Evolutionary conservation across 2,329 filamentous ascomycete species (phyloP).

Genomic region (Byssothecium circinans): DNA sequence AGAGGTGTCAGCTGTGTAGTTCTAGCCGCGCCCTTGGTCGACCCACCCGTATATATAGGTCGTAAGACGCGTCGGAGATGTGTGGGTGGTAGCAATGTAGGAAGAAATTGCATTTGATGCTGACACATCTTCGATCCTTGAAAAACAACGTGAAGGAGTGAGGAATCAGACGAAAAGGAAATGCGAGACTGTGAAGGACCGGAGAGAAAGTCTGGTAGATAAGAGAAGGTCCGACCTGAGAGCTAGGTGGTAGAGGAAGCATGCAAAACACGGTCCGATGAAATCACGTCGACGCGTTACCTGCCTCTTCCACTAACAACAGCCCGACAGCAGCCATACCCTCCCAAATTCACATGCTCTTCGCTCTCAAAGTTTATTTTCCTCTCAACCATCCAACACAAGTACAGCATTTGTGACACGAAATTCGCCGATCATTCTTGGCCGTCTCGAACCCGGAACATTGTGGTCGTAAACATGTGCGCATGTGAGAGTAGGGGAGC

Average conservation of each 20-base stretch:
- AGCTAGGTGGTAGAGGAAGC: neutral
- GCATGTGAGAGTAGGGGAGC: neutral
- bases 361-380: too few species aligned
- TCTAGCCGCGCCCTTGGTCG: neutral
- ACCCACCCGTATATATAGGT: conserved; percentile 12
- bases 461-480: neutral
- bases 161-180: neutral
- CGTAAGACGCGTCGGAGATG: neutral
- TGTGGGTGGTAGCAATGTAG: neutral
- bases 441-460: neutral
- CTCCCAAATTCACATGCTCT: too few species aligned
- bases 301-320: neutral
- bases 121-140: neutral
- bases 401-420: neutral
- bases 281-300: neutral
- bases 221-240: neutral
- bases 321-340: neutral
- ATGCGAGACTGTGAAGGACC: neutral
- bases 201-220: neutral
- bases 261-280: neutral
- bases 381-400: neutral
- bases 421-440: neutral
- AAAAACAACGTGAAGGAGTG: neutral
- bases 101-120: neutral
- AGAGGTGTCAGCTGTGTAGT: neutral